A percentile compares a stretch with the other conserved stretches of the same genome.
These are phyloP conservation scores for Alternaria ventricosa DNA, from an alignment of 2,329 filamentous ascomycete species.

Conservation along the genomic window DNA sequence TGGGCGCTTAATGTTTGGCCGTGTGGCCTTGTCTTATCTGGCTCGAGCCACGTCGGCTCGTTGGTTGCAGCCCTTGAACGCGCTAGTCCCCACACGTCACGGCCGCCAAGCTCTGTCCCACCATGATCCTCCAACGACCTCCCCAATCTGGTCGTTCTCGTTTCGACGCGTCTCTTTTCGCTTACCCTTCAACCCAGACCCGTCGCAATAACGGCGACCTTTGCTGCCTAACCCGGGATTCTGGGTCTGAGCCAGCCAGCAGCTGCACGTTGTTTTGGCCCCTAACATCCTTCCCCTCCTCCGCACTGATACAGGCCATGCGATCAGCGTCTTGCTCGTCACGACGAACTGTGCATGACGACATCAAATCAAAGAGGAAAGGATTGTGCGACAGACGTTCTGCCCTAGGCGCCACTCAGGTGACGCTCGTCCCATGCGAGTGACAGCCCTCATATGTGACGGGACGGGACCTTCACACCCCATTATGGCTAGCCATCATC, in stretches of 20 bases:
- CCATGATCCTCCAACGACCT: conserved; percentile 8
- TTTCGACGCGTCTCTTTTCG: conserved; percentile 18
- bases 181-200: conserved; percentile 6
- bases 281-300: conserved; percentile 1
- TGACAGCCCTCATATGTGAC: conserved; percentile 8
- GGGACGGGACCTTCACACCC: conserved; percentile 1
- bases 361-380: background rate
- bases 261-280: conserved; percentile 13
- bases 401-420: conserved; percentile 16
- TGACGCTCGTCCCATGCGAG: conserved; percentile 24
- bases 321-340: conserved; percentile 2
- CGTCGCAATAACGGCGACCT: conserved; percentile 12
- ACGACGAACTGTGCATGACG: background rate
- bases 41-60: conserved; percentile 24
- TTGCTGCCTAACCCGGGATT: conserved; percentile 21
- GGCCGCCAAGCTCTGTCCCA: conserved; percentile 9
- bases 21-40: conserved; percentile 22
- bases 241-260: conserved; percentile 12
- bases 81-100: conserved; percentile 20
- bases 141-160: conserved; percentile 11
- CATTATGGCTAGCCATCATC: background rate
- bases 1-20: conserved; percentile 31
- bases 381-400: background rate
- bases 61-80: conserved; percentile 6
- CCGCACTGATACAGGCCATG: conserved; percentile 3